Evolutionary conservation across 352 stramenopile species (phyloP), one percentile per base, ranked within the genome.

Genomic region (Phytophthora quininea): DNA sequence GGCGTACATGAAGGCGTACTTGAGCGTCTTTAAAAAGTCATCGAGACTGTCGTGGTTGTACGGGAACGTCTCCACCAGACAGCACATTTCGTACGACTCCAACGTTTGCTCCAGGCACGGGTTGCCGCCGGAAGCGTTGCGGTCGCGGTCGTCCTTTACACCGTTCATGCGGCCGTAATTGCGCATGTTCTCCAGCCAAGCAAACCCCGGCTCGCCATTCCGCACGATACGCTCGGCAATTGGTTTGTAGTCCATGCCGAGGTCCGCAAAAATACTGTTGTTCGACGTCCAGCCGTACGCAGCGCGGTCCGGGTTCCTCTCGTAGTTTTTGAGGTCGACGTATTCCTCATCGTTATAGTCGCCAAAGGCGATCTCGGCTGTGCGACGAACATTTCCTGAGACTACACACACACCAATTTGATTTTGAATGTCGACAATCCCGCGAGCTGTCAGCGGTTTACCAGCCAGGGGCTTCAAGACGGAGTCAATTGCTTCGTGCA

Each of bases 121-220:
- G 62, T 98, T 98, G 49, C 94, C 92, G 15, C 93, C 94, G 4
- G 73, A 76, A 3, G 91, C 89, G n/a, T 88, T 77, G 27, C 59
- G 45, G 62, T 98, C 94, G n/a, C 87, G 84, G 56, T 91, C 54
- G 62, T 98, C 88, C 33, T 77, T 78, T 8, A 86, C 54, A 33
- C 89, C 92, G 51, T 91, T 90, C 92, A 98, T 98, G 40, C 94
- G 82, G 3, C 91, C 88, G 56, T 91, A 98, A 19, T 77, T 65
- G 27, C 83, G 85, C 94, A 98, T 98, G 67, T 98, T 98, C 37
- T 97, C 86, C 14, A 98, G 77, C 94, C 94, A 98, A n/a, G 91
- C 92, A 51, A 98, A 97, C 6, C 93, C 94, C 15, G 93, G 93
- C 69, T 98, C 93, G 37, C 93, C 93, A 56, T 98, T 98, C 50